Evolutionary conservation across 805 yeast genomes (phyloP).

Genomic region (Saccharomycopsis fodiens): DNA sequence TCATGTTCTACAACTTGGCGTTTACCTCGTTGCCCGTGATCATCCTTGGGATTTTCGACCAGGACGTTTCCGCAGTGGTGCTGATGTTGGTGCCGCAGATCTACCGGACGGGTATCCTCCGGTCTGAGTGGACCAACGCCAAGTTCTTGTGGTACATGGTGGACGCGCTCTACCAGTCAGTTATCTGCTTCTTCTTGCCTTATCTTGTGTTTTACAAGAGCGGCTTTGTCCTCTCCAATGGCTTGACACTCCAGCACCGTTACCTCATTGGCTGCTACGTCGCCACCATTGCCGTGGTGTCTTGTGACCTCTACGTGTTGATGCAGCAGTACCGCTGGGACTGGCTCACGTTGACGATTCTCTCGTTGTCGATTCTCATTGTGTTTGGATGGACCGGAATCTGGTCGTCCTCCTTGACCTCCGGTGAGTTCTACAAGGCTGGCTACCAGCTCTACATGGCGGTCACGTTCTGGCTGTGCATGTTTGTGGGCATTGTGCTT

Average conservation of each 20-base stretch:
- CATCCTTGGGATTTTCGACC: constrained; percentile 71
- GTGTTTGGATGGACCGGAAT: constrained; percentile 74
- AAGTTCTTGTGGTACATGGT: constrained; percentile 70
- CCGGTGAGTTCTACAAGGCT: constrained; percentile 59
- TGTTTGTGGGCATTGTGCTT: constrained; percentile 52
- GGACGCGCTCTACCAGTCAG: constrained; percentile 73
- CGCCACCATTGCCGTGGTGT: constrained; percentile 54
- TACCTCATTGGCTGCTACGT: constrained; percentile 65
- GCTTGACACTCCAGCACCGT: constrained; percentile 60
- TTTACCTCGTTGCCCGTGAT: constrained; percentile 78
- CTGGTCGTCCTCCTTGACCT: constrained; percentile 51
- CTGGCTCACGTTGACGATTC: constrained; percentile 55
- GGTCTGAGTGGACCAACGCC: constrained; percentile 60
- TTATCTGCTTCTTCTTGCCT: constrained; percentile 68
- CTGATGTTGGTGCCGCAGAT: constrained; percentile 69
- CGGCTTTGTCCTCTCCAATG: constrained; percentile 42
- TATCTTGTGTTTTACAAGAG: constrained; percentile 42
- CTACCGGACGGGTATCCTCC: constrained; percentile 63
- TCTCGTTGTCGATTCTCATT: constrained; percentile 48
- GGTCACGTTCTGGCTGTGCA: constrained; percentile 59
- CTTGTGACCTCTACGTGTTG: constrained; percentile 61
- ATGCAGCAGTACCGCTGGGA: constrained; percentile 77
- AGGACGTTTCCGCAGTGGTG: constrained; percentile 65
- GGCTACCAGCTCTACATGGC: constrained; percentile 59
- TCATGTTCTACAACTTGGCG: constrained; percentile 78